phyloP scores from a whole-genome alignment of 371 early-diverging fungal genomes.

The Rhizopus sp. region DNA sequence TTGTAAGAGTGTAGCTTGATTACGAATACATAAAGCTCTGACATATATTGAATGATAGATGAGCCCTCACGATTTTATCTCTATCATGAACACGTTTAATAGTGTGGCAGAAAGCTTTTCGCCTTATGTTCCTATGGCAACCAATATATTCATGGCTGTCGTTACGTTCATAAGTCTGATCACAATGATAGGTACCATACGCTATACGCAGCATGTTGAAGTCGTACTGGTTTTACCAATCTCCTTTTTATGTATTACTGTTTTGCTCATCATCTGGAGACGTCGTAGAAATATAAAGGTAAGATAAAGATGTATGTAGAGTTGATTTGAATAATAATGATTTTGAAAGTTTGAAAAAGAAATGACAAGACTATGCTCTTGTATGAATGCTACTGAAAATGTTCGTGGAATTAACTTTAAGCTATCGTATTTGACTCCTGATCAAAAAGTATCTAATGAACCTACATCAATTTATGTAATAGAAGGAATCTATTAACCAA shows the following conservation, averaged over 20 bases:
- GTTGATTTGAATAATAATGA: background rate
- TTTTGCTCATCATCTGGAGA: conserved; percentile 29
- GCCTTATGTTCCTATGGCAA: conserved; percentile 28
- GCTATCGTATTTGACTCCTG: conserved; percentile 30
- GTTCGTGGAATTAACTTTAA: conserved; percentile 49
- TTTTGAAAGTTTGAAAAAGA: conserved; percentile 34
- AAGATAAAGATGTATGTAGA: background rate
- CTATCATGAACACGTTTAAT: conserved; percentile 47
- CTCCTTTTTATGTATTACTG: conserved; percentile 22
- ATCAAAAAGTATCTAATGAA: conserved; percentile 19
- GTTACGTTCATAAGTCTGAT: conserved; percentile 17
- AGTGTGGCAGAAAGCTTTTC: conserved; percentile 31
- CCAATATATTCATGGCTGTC: conserved; percentile 14
- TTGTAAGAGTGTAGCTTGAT: conserved; percentile 9
- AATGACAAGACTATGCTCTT: conserved; percentile 38
- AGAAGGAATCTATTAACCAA: conserved; percentile 7
- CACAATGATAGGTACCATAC: conserved; percentile 26
- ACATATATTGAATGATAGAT: conserved; percentile 24
- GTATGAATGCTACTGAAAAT: conserved; percentile 55
- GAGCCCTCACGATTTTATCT: conserved; percentile 39
- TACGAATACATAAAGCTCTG: background rate
- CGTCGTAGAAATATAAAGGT: conserved; percentile 30
- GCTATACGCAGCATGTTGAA: conserved; percentile 32
- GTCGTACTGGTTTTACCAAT: conserved; percentile 30
- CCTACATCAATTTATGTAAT: conserved; percentile 34